Conservation (phyloP, 768 basidiomycete species). For the Boletus rubroflammeus region DNA sequence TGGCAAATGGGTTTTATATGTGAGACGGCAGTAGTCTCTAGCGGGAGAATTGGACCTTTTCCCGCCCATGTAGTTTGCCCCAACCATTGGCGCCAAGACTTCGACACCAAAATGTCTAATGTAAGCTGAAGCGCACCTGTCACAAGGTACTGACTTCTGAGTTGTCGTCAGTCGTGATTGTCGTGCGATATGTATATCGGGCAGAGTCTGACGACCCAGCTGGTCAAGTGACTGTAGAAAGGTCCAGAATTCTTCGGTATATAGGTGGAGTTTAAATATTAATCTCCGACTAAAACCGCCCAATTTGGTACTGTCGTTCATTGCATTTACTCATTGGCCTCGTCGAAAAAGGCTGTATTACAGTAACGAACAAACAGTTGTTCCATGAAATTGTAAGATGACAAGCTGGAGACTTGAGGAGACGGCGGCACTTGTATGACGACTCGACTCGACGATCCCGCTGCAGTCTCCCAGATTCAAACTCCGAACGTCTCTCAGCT, state of each 20-base stretch:
- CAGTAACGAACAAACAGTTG: neutral
- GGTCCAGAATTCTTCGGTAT: neutral
- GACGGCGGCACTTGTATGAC: neutral
- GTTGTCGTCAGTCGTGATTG: neutral
- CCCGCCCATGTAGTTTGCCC: slow-evolving; percentile 78
- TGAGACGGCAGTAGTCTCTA: neutral
- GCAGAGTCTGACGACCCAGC: neutral
- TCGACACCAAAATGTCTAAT: neutral
- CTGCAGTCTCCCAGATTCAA: neutral
- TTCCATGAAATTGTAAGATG: neutral
- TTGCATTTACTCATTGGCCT: neutral
- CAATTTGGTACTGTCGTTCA: neutral
- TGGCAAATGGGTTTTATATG: slow-evolving; percentile 22
- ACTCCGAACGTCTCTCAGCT: neutral
- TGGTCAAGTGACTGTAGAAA: no score
- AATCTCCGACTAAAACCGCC: neutral
- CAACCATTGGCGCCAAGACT: slow-evolving; percentile 41
- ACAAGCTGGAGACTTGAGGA: neutral
- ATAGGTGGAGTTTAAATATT: neutral
- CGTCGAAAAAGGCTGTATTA: neutral
- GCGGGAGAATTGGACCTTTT: slow-evolving; percentile 43
- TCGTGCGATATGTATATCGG: neutral
- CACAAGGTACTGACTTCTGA: no score
- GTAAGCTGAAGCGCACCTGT: no score
- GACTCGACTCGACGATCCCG: neutral